Conservation (phyloP, 345 rosid genomes). For the Erodium maritimum region DNA sequence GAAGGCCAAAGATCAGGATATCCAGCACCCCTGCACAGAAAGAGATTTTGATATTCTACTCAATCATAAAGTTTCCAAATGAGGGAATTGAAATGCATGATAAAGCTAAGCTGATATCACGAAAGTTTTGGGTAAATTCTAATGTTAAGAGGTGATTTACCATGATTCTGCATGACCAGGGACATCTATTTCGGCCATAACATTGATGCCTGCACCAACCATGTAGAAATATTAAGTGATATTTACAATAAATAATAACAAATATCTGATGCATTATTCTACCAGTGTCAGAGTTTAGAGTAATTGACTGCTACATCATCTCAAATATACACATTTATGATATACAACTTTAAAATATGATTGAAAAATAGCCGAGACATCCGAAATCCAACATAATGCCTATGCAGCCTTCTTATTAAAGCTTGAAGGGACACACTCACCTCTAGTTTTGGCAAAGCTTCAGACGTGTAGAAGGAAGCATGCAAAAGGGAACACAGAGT, state of each 20-base stretch:
- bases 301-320: background rate
- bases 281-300: background rate
- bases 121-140: background rate
- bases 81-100: background rate
- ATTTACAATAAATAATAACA: background rate
- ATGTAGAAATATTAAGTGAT: conserved; percentile 5
- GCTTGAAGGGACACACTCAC: conserved; percentile 26
- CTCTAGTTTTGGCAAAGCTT: conserved; percentile 94
- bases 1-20: conserved; percentile 97
- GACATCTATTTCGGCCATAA: conserved; percentile 91
- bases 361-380: background rate
- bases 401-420: background rate
- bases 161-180: conserved; percentile 99
- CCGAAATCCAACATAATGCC: background rate
- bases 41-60: conserved; percentile 13
- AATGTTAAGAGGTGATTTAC: conserved; percentile 19
- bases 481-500: conserved; percentile 12
- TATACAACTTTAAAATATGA: background rate
- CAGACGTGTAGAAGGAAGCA: conserved; percentile 19
- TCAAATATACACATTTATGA: background rate
- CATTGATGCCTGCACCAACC: conserved; percentile 59
- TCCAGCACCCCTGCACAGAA: conserved; percentile 71
- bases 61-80: too few species aligned
- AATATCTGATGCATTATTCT: background rate
- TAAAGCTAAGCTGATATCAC: background rate